Conservation (phyloP, 805 yeast species). For the Hanseniaspora occidentalis region DNA sequence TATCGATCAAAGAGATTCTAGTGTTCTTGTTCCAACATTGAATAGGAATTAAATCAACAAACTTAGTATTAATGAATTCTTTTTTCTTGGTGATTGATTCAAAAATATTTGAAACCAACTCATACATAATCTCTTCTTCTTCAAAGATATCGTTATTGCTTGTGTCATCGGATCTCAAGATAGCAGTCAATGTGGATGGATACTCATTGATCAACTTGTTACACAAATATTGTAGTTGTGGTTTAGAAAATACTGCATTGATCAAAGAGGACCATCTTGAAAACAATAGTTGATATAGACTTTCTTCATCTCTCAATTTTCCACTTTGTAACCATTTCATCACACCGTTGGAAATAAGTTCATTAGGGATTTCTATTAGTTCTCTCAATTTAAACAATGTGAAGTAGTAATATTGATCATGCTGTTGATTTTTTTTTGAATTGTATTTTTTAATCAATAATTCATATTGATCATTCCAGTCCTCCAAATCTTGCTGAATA, state of each 20-base stretch:
- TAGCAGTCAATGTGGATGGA: conserved; percentile 17
- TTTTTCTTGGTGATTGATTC: conserved; percentile 2
- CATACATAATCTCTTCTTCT: conserved; percentile 28
- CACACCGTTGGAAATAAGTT: conserved; percentile 13
- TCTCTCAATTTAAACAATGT: conserved; percentile 40
- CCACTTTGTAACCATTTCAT: conserved; percentile 14
- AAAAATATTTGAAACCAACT: conserved; percentile 14
- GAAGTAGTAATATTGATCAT: conserved; percentile 14
- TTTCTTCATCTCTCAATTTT: not conserved
- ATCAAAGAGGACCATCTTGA: conserved; percentile 45
- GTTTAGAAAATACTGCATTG: conserved; percentile 23
- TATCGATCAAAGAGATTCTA: conserved; percentile 16
- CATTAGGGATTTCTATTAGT: conserved; percentile 23
- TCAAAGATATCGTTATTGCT: conserved; percentile 34
- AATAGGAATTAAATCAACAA: conserved; percentile 30
- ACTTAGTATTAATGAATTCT: conserved; percentile 5
- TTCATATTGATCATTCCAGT: not conserved
- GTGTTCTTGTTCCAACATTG: conserved; percentile 32
- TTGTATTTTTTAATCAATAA: not conserved
- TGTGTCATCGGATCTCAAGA: not conserved
- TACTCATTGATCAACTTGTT: conserved; percentile 18
- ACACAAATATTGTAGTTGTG: conserved; percentile 22
- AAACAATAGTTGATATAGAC: conserved; percentile 18
- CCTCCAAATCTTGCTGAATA: not conserved
- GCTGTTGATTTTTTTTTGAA: not conserved